A percentile compares a stretch with the other conserved stretches of the same genome.
Evolutionary conservation across 495 filamentous ascomycete species (phyloP).

Genomic region (Niebla homalea): DNA sequence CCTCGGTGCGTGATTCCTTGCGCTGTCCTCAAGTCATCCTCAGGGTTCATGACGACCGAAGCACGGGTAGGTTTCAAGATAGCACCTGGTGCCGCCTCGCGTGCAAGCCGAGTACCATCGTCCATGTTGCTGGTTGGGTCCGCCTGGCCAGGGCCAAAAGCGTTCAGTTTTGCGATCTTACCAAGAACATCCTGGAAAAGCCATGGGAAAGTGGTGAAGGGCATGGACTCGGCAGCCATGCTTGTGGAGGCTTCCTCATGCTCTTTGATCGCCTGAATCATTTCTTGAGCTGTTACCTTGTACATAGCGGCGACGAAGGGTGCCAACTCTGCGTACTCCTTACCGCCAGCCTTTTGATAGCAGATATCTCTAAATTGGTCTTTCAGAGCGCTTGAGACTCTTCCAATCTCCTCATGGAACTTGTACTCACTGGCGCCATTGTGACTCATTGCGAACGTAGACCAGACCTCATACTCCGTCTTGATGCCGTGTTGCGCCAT

Average conservation of each 20-base stretch:
- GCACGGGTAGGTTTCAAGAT: not conserved
- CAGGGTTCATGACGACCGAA: not conserved
- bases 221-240: slow-evolving; percentile 39
- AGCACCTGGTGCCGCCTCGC: not conserved
- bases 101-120: not conserved
- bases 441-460: slow-evolving; percentile 66
- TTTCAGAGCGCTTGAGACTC: slow-evolving; percentile 47
- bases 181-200: slow-evolving; percentile 64
- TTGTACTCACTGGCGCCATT: slow-evolving; percentile 58
- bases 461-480: slow-evolving; percentile 88
- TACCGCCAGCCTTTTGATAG: slow-evolving; percentile 47
- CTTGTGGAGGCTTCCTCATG: slow-evolving; percentile 24
- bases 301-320: slow-evolving; percentile 84
- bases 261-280: slow-evolving; percentile 39
- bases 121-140: not conserved
- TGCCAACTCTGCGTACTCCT: slow-evolving; percentile 41
- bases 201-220: slow-evolving; percentile 92
- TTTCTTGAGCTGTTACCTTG: slow-evolving; percentile 58
- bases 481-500: slow-evolving; percentile 77
- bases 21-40: slow-evolving; percentile 19
- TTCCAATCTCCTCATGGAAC: slow-evolving; percentile 66
- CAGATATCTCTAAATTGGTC: slow-evolving; percentile 53
- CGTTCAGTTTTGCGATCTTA: slow-evolving; percentile 42
- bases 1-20: slow-evolving; percentile 26
- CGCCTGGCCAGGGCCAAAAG: slow-evolving; percentile 1